Evolutionary conservation across 31 red algal genomes (phyloP), one percentile per base, ranked within the genome.

Genomic region (Asparagopsis taxiformis): DNA sequence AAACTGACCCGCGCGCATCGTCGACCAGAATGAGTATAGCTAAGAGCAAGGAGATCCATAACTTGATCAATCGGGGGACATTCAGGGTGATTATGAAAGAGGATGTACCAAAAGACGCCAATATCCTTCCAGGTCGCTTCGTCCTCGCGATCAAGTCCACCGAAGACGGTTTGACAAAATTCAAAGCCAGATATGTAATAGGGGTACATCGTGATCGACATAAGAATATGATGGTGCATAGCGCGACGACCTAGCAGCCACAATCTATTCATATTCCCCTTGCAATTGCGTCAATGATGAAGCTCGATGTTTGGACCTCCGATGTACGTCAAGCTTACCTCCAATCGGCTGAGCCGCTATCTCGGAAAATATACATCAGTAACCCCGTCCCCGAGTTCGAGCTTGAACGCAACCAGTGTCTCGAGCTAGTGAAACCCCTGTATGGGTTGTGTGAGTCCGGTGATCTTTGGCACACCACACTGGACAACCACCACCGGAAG

Each of bases 261-360:
- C 32, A 21, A 6, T 48, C 51, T 34, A 23, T 44, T 3, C 39
- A 31, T 11, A 4, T 61, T 17, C 32, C 63, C 24, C 7, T 60
- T 5, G 25, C 70, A 16, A 8, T 57, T 29, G 25, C 51, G 3
- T 57, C 70, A 23, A 39, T 37, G 7, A 9, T 48, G 3, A 21
- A 31, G 9, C 63, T 57, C 32, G 31, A 37, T 16, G 28, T 70
- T 0, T 70, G 66, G 53, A 61, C 55, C 0, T 37, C 51, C 5
- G 57, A 75, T 30, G 70, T 75, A 8, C 23, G 55, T 36, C 70
- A 75, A 37, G 70, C 70, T 51, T 72, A 76, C 31, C 33, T 76
- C 20, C 72, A 76, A 41, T 50, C 35, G 8, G 55, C 53, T 32
- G 72, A 44, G n/a, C 24, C 19, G 22, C 57, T 76, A n/a, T n/a